These are phyloP conservation scores for Talaromyces sp. DNA, from an alignment of 2,329 filamentous ascomycete genomes.

Conservation along the genomic window DNA sequence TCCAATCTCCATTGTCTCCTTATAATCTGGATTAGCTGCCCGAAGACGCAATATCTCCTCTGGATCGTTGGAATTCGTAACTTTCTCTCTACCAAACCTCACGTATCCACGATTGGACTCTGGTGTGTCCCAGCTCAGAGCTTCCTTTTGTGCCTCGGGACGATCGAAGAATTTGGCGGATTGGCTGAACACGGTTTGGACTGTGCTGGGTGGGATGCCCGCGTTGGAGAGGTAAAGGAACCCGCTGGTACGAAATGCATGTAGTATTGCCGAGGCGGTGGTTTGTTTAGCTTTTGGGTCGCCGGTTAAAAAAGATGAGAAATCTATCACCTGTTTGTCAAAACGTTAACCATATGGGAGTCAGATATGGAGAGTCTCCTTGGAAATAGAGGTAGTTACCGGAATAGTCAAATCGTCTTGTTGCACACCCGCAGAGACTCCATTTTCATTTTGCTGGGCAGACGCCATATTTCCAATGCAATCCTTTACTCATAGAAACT, in stretches of 20 bases:
- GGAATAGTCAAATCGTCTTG: conserved; percentile 43
- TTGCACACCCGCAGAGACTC: conserved; percentile 32
- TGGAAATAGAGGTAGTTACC: conserved; percentile 23
- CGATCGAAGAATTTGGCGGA: conserved; percentile 69
- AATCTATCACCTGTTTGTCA: conserved; percentile 65
- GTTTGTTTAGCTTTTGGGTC: conserved; percentile 54
- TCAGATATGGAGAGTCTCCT: background rate
- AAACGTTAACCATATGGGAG: background rate
- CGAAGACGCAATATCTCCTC: conserved; percentile 56
- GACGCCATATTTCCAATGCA: background rate
- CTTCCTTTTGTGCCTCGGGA: conserved; percentile 57
- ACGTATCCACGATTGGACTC: conserved; percentile 71
- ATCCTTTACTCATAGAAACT: too few species aligned
- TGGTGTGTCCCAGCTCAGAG: conserved; percentile 65
- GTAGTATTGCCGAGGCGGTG: conserved; percentile 66
- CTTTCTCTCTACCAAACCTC: conserved; percentile 66
- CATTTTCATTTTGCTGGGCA: background rate
- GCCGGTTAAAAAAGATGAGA: conserved; percentile 65
- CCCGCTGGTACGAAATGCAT: conserved; percentile 77
- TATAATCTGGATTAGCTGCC: conserved; percentile 47
- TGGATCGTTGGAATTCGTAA: conserved; percentile 52
- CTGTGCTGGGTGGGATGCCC: conserved; percentile 57
- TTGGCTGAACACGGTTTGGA: conserved; percentile 59
- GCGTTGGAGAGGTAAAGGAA: conserved; percentile 87
- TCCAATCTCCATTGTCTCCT: conserved; percentile 59